Base-by-base conservation (phyloP, 2,329 filamentous ascomycete species). In the Xylaria multiplex region DNA sequence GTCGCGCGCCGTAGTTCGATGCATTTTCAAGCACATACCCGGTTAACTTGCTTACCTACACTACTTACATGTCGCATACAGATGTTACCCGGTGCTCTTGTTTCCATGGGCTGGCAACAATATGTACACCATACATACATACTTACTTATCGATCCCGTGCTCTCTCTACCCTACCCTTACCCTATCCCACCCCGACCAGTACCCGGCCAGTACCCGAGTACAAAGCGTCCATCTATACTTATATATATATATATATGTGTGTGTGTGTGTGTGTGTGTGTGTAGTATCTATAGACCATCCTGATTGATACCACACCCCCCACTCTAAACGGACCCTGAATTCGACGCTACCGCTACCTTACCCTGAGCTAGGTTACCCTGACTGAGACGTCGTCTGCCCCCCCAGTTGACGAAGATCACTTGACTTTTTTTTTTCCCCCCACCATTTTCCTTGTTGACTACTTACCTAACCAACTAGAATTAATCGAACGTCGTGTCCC, bases 111-210 rank as follows among this genome's bases (percentile, higher is more conserved):
- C 5, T 27, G 27, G 27, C 27, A 27, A 27, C 27, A 27, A 27
- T 27, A 27, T 45, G 19, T n/a, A 46, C 19, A 19, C 43, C 11
- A 43, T 46, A 27, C 45, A 27, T 48, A 48, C 45, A 27, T 48
- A 27, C 45, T 11, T 48, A 48, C 45, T 14, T 24, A 48, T 22
- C 42, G 42, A 45, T 16, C 16, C 42, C 42, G 42, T n/a, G 14
- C n/a, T 19, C 16, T 19, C 16, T 19, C 40, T 19, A 16, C 3
- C 16, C 3, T n/a, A 13, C n/a, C 42, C n/a, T 7, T 46, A 46
- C 43, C 43, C 43, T 46, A 46, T 46, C 43, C 43, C 43, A 46
- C 43, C n/a, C 43, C n/a, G 43, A 46, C 43, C 27, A 27, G 27
- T 27, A 27, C n/a, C 43, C n/a, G 43, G 22, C 43, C 27, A 27